Conservation (phyloP, 805 yeast species). For the Nakazawaea wyomingensis region DNA sequence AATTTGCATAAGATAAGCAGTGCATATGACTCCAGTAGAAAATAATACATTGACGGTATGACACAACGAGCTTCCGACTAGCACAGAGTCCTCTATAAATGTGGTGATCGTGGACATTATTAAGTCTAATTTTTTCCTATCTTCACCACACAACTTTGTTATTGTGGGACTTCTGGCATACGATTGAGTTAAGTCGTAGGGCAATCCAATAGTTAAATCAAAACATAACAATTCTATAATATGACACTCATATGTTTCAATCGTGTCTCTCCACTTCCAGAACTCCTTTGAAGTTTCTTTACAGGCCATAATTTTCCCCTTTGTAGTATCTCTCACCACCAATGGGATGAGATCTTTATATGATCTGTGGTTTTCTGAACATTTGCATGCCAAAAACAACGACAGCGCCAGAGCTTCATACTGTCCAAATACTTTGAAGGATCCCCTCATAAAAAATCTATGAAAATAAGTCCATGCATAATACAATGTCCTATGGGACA, state of each 20-base stretch:
- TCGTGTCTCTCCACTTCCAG: constrained; percentile 46
- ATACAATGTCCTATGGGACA: constrained; percentile 43
- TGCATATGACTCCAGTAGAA: neutral
- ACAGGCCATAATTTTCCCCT: constrained; percentile 30
- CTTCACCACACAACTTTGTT: constrained; percentile 1
- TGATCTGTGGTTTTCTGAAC: constrained; percentile 46
- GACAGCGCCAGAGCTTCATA: constrained; percentile 48
- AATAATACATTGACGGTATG: neutral
- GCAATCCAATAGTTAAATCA: constrained; percentile 39
- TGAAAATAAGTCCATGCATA: constrained; percentile 46
- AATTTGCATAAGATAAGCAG: neutral
- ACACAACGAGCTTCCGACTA: constrained; percentile 2
- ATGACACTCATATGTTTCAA: constrained; percentile 40
- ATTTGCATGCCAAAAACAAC: constrained; percentile 47
- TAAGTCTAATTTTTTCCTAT: constrained; percentile 3
- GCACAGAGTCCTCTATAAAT: constrained; percentile 8
- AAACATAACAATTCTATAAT: constrained; percentile 41
- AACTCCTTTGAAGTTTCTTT: constrained; percentile 43
- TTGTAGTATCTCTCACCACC: constrained; percentile 43
- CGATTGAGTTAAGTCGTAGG: constrained; percentile 23
- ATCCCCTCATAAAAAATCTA: constrained; percentile 44
- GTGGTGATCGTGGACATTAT: constrained; percentile 7
- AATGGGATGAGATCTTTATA: constrained; percentile 44
- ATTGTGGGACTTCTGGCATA: constrained; percentile 3
- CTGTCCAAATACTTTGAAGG: constrained; percentile 36